Conservation (phyloP, 2,329 filamentous ascomycete species). For the Lachnellula occidentalis region DNA sequence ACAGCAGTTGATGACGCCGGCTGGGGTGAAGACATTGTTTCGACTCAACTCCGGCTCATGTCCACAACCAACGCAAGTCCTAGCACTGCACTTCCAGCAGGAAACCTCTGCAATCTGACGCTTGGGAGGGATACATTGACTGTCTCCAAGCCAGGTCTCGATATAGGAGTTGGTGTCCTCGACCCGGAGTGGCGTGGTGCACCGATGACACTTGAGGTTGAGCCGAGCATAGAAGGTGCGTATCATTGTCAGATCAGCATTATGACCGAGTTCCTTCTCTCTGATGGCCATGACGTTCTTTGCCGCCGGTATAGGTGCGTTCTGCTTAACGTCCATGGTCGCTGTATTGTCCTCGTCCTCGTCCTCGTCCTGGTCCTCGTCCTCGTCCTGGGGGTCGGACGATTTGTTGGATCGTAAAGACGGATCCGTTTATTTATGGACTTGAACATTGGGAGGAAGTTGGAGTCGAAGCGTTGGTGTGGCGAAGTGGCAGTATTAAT, state of each 20-base stretch:
- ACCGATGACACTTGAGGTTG: constrained; percentile 1
- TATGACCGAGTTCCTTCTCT: not conserved
- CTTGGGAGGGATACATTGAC: constrained; percentile 14
- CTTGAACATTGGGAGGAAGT: not conserved
- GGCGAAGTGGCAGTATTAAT: not conserved
- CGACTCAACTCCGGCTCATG: constrained; percentile 3
- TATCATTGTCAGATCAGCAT: not conserved
- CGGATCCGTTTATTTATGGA: not conserved
- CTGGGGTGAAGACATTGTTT: constrained; percentile 13
- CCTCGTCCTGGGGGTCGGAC: not conserved
- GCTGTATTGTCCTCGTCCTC: too few relatives aligned
- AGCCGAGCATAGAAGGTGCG: constrained; percentile 3
- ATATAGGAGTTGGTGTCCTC: constrained; percentile 4
- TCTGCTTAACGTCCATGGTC: too few relatives aligned
- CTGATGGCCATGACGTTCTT: not conserved
- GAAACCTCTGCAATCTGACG: constrained; percentile 9
- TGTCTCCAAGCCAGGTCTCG: constrained; percentile 12
- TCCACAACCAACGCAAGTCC: constrained; percentile 19
- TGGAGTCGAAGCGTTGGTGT: not conserved
- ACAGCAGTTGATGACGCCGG: constrained; percentile 20
- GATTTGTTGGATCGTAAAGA: not conserved
- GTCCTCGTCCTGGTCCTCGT: too few relatives aligned
- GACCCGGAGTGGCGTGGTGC: not conserved
- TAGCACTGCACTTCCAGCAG: constrained; percentile 5
- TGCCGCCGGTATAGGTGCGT: not conserved